A percentile compares a stretch with the other conserved stretches of the same genome.
These are phyloP conservation scores for Suhomyces choctaworum DNA, from an alignment of 1,139 yeast species.

Conservation along the genomic window DNA sequence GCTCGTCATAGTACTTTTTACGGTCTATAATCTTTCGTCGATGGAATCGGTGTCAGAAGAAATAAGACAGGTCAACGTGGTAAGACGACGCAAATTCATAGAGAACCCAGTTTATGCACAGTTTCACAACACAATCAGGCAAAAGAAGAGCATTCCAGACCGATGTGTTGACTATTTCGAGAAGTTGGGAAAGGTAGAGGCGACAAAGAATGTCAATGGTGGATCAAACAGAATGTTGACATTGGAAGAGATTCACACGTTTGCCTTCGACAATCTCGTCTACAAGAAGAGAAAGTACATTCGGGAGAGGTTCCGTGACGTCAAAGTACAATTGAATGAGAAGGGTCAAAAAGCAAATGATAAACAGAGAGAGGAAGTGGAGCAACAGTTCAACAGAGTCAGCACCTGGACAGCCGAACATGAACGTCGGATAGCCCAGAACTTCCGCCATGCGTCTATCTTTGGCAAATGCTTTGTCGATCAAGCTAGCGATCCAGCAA, in stretches of 20 bases:
- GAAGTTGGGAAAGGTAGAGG: conserved; percentile 3
- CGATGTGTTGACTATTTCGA: conserved; percentile 18
- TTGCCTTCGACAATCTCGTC: conserved; percentile 22
- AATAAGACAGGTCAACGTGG: too few relatives aligned
- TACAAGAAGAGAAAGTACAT: conserved; percentile 33
- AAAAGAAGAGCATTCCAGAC: conserved; percentile 4
- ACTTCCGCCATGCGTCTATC: conserved; percentile 29
- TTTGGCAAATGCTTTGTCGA: conserved; percentile 33
- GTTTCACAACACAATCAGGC: not conserved
- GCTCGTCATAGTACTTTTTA: not conserved
- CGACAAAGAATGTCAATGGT: not conserved
- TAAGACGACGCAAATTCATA: too few relatives aligned
- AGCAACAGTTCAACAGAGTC: conserved; percentile 13
- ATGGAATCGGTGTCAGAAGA: too few relatives aligned
- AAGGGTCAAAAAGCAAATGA: conserved; percentile 16
- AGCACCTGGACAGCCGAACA: conserved; percentile 17
- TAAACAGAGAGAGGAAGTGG: conserved; percentile 17
- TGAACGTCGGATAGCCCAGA: conserved; percentile 25
- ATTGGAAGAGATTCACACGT: conserved; percentile 19
- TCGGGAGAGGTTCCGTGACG: conserved; percentile 16
- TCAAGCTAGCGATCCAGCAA: not conserved
- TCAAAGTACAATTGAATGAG: conserved; percentile 15
- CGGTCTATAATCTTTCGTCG: too few relatives aligned
- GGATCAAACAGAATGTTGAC: conserved; percentile 12
- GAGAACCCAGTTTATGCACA: conserved; percentile 1